Conservation (phyloP, 2,329 filamentous ascomycete species). For the Rutstroemia sp. region DNA sequence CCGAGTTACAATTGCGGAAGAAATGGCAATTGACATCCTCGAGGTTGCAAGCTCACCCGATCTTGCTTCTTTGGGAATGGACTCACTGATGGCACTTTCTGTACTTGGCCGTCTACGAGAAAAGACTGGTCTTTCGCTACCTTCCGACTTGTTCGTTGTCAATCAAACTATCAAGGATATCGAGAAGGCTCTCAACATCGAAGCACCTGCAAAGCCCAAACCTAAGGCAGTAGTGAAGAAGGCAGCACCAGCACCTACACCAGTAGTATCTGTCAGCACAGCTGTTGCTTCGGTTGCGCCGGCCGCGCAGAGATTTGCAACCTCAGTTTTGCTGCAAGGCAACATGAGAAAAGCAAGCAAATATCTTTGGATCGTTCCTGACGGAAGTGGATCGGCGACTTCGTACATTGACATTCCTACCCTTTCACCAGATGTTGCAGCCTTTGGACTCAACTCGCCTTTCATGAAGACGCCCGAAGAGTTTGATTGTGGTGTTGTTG, state of each 20-base stretch:
- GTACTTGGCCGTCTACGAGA: slow-evolving; percentile 49
- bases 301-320: slow-evolving; percentile 6
- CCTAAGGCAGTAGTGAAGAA: slow-evolving; percentile 9
- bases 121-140: slow-evolving; percentile 44
- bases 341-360: slow-evolving; percentile 39
- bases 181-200: slow-evolving; percentile 53
- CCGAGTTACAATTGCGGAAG: slow-evolving; percentile 60
- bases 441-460: slow-evolving; percentile 59
- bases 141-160: slow-evolving; percentile 53
- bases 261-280: slow-evolving; percentile 34
- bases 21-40: slow-evolving; percentile 64
- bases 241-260: neutral
- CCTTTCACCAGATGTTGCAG: slow-evolving; percentile 39
- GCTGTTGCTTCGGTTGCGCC: slow-evolving; percentile 35
- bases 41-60: slow-evolving; percentile 50
- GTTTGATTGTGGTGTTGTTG: slow-evolving; percentile 58
- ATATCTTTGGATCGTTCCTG: slow-evolving; percentile 39
- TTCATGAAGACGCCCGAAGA: slow-evolving; percentile 64
- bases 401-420: slow-evolving; percentile 27
- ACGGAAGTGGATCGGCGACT: slow-evolving; percentile 38
- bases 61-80: slow-evolving; percentile 50
- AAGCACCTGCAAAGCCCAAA: slow-evolving; percentile 15
- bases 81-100: slow-evolving; percentile 50
- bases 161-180: slow-evolving; percentile 59
- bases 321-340: slow-evolving; percentile 39